A percentile compares a stretch with the other conserved stretches of the same genome.
Conservation (phyloP, 208 protist genomes). For the Leishmania tropica region DNA sequence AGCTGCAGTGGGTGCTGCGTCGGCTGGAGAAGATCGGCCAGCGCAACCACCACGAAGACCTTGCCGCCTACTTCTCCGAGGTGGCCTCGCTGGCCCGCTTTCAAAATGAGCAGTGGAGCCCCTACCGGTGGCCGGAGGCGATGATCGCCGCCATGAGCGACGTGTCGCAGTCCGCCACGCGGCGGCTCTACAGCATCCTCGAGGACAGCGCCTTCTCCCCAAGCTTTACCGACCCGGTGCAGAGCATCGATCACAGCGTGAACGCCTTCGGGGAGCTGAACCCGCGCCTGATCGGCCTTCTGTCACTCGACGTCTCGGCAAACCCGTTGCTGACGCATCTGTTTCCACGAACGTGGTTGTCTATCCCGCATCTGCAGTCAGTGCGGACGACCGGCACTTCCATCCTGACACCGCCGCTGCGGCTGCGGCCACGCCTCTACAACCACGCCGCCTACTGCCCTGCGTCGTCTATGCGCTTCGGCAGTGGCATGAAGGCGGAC, state of each 20-base stretch:
- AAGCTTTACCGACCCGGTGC: slow-evolving; percentile 8
- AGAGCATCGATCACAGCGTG: slow-evolving; percentile 34
- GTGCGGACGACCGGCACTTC: slow-evolving; percentile 28
- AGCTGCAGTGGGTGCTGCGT: slow-evolving; percentile 28
- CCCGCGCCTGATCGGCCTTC: slow-evolving; percentile 40
- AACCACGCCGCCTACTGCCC: slow-evolving; percentile 17
- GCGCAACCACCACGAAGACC: slow-evolving; percentile 37
- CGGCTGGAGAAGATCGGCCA: slow-evolving; percentile 32
- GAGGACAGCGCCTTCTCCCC: slow-evolving; percentile 19
- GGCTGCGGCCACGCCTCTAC: slow-evolving; percentile 13
- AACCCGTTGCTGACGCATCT: slow-evolving; percentile 40
- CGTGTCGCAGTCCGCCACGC: slow-evolving; percentile 8
- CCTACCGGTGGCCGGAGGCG: slow-evolving; percentile 29
- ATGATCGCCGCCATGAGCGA: slow-evolving; percentile 23
- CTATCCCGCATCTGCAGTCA: slow-evolving; percentile 24
- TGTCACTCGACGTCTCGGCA: slow-evolving; percentile 40
- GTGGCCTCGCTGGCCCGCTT: slow-evolving; percentile 27
- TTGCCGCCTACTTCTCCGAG: slow-evolving; percentile 52
- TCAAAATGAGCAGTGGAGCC: slow-evolving; percentile 27
- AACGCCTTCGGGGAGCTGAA: slow-evolving; percentile 46
- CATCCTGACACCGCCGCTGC: slow-evolving; percentile 20
- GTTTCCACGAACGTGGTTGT: slow-evolving; percentile 26
- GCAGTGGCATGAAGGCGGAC: background rate
- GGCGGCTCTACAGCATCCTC: slow-evolving; percentile 12
- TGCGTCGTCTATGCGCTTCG: background rate